Base-by-base conservation (phyloP, 2,329 filamentous ascomycete species). In the Penicillium oxalicum region DNA sequence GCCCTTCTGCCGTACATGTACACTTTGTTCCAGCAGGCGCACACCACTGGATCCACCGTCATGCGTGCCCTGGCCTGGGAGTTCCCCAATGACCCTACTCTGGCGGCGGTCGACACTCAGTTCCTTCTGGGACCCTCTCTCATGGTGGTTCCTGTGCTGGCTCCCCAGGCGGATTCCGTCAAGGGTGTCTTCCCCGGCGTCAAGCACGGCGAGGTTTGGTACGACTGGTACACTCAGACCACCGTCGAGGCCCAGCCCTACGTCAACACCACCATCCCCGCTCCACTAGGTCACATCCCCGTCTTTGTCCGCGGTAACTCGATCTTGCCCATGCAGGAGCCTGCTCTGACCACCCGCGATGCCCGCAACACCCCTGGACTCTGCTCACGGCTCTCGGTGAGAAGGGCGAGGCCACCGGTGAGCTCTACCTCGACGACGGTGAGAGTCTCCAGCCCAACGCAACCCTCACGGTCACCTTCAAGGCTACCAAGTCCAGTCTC, bases 221-320 rank as follows among this genome's bases (percentile, higher is more conserved):
- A 89, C 59, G 86, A 91, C 64, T 91, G 86, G 85, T 89, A 89
- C 66, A 85, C 78, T n/a, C 79, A 82, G 44, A 75, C 74, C 0
- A 74, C 73, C 0, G 72, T 88, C 3, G 60, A 71, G 12, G 77
- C 74, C 0, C 52, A 70, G 26, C 68, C 77, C 2, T 77, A 78
- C 8, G 71, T 76, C 48, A 85, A 85, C 61, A 76, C 75, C 9
- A 82, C 80, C 4, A 80, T 85, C 50, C 62, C 73, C 18, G 82
- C 82, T 4, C 82, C 82, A 0, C 67, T 85, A 2, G 78, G 79
- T 9, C 80, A 90, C 58, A 89, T 91, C 35, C 86, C 86, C 0
- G 77, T 91, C 1, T 86, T 78, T 58, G 64, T 91, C 13, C 79
- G 86, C 9, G 86, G 87, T 25, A 86, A 86, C 2, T 73, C 75